These are phyloP conservation scores for Magnolia sinica DNA, from an alignment of 164 flowering plant species.

Conservation along the genomic window DNA sequence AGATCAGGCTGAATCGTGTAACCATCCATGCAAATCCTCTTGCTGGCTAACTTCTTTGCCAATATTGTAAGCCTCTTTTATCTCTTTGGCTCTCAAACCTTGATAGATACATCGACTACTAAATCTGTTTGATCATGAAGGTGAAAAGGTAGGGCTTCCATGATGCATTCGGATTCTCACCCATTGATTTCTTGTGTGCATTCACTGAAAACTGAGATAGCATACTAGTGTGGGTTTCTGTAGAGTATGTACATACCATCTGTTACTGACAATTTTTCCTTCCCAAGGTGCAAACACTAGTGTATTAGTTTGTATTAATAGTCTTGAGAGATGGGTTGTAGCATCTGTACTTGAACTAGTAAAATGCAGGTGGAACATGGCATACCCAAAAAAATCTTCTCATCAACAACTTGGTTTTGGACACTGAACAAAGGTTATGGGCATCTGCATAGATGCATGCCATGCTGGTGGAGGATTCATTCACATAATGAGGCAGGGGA, in stretches of 20 bases:
- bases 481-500: too few species aligned
- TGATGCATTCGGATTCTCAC: neutral
- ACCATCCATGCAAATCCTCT: conserved; percentile 97
- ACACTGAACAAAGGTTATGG: too few species aligned
- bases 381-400: neutral
- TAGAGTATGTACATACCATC: too few species aligned
- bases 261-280: too few species aligned
- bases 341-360: neutral
- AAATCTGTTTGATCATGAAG: neutral
- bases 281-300: neutral
- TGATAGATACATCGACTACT: neutral
- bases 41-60: conserved; percentile 49
- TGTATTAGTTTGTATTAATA: neutral
- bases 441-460: too few species aligned
- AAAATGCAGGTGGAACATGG: neutral
- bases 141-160: neutral
- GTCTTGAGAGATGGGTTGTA: too few species aligned
- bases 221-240: too few species aligned
- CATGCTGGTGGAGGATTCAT: too few species aligned
- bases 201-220: neutral
- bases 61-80: neutral
- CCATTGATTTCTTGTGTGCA: neutral
- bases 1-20: conserved; percentile 84
- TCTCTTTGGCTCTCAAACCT: neutral
- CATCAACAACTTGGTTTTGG: neutral